Conservation (phyloP, 352 stramenopile species). For the Pythium grandisporangium region DNA sequence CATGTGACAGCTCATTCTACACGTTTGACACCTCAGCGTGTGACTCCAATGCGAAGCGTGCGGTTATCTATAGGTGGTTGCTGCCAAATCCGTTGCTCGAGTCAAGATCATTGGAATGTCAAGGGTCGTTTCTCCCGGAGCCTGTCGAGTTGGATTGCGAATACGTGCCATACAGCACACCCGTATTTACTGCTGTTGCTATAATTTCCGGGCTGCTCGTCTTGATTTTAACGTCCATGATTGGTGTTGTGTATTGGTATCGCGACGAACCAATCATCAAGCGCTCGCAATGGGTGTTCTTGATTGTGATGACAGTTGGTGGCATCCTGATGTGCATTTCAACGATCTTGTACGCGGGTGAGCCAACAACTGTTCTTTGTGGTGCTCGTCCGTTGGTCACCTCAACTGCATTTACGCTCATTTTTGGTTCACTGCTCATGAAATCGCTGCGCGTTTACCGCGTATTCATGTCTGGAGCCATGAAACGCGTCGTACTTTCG, state of each 20-base stretch:
- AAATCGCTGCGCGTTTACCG: constrained; percentile 31
- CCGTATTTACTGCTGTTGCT: constrained; percentile 3
- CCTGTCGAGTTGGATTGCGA: constrained; percentile 6
- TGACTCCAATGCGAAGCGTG: constrained; percentile 14
- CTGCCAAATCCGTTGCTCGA: constrained; percentile 10
- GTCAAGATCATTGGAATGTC: constrained; percentile 19
- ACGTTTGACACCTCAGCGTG: constrained; percentile 26
- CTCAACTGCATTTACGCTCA: constrained; percentile 18
- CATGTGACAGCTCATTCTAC: constrained; percentile 34
- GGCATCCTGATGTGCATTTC: constrained; percentile 17
- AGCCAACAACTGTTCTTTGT: constrained; percentile 10
- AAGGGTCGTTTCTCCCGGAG: not conserved
- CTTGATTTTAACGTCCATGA: not conserved
- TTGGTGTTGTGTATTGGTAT: constrained; percentile 7
- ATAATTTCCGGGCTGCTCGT: constrained; percentile 3
- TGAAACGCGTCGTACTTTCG: constrained; percentile 21
- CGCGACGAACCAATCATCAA: constrained; percentile 14
- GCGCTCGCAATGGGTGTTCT: constrained; percentile 13
- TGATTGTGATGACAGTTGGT: constrained; percentile 11
- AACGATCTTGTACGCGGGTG: constrained; percentile 13
- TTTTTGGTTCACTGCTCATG: constrained; percentile 21
- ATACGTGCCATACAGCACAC: not conserved
- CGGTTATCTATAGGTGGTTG: constrained; percentile 27
- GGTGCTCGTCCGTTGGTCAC: constrained; percentile 11
- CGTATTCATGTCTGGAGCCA: constrained; percentile 15